Conservation (phyloP, 257 asterid species). For the Cruciata laevipes region DNA sequence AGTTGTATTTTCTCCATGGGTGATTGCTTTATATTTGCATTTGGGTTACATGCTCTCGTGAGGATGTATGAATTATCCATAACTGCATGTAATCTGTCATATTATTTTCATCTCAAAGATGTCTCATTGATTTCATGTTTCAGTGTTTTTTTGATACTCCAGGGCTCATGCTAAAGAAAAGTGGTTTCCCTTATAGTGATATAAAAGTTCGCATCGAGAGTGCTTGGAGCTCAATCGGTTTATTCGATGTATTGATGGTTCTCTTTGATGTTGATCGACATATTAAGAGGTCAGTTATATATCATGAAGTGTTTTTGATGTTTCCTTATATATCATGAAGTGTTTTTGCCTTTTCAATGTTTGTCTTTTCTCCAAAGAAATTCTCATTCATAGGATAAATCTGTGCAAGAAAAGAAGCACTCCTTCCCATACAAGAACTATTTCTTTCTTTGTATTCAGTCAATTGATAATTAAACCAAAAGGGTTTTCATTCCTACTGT, state of each 20-base stretch:
- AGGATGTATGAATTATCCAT: not conserved
- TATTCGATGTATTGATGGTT: conserved; percentile 75
- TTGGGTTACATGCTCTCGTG: too few species aligned
- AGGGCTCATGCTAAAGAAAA: conserved; percentile 88
- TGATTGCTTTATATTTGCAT: not conserved
- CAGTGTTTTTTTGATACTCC: conserved; percentile 99
- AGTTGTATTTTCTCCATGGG: not conserved
- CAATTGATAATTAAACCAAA: not conserved
- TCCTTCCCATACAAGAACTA: not conserved
- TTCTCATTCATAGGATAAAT: not conserved
- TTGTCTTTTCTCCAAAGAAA: not conserved
- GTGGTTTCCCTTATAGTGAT: conserved; percentile 77
- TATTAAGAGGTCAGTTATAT: conserved; percentile 54
- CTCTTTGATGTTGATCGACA: conserved; percentile 94
- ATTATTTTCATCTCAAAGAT: conserved; percentile 1
- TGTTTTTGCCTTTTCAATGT: not conserved
- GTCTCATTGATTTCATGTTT: conserved; percentile 26
- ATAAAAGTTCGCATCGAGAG: conserved; percentile 77
- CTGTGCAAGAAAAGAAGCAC: not conserved
- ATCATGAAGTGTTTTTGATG: not conserved
- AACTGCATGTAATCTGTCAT: not conserved
- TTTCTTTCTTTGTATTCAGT: too few species aligned
- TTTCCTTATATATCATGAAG: conserved; percentile 2
- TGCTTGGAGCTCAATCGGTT: conserved; percentile 80
- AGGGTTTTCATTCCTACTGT: not conserved